A percentile compares a stretch with the other conserved stretches of the same genome.
These are phyloP conservation scores for Ophiostoma sp. DNA, from an alignment of 2,329 filamentous ascomycete genomes.

Conservation along the genomic window DNA sequence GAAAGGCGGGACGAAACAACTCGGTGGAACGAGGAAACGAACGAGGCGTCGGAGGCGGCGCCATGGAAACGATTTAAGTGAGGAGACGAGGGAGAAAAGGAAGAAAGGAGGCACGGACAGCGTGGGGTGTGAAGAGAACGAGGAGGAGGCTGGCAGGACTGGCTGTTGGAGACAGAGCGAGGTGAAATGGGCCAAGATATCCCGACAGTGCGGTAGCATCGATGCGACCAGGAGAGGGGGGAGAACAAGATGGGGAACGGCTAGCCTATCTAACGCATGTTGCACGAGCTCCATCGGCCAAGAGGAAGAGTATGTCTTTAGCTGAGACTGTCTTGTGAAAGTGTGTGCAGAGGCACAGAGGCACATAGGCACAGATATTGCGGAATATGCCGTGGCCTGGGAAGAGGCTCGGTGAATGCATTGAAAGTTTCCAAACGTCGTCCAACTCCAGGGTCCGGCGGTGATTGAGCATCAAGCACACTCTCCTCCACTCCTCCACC, in stretches of 20 bases:
- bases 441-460: background rate
- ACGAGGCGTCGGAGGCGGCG: background rate
- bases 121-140: background rate
- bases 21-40: background rate
- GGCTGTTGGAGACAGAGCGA: background rate
- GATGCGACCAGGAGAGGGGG: background rate
- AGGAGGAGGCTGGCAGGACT: background rate
- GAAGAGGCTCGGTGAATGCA: background rate
- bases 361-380: background rate
- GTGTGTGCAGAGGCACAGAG: no score
- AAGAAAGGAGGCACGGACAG: background rate
- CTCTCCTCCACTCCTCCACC: background rate
- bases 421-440: background rate
- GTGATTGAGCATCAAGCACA: background rate
- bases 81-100: background rate
- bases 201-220: slow-evolving; percentile 21
- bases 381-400: background rate
- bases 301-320: background rate
- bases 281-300: background rate
- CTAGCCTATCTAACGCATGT: background rate
- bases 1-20: slow-evolving; percentile 1
- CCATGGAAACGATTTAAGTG: background rate
- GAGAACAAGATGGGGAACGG: background rate
- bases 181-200: background rate
- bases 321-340: background rate